These are phyloP conservation scores for Hypoxylon sp. DNA, from an alignment of 2,329 filamentous ascomycete genomes.

Conservation along the genomic window DNA sequence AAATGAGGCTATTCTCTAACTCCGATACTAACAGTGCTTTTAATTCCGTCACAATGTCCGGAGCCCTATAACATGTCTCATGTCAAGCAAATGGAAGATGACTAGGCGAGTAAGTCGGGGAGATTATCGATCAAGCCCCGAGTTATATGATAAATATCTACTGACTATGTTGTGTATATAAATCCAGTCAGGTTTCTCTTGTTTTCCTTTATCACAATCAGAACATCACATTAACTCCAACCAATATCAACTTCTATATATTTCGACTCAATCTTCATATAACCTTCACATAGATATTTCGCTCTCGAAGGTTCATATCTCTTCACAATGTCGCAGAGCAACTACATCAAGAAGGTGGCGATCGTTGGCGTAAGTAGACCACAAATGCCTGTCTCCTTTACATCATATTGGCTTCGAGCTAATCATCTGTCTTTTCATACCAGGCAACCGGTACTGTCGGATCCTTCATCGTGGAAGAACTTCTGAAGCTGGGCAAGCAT, in stretches of 20 bases:
- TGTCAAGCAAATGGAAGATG: not conserved
- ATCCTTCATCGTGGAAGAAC: conserved; percentile 56
- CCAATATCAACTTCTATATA: not conserved
- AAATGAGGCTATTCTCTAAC: conserved; percentile 15
- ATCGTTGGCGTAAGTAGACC: conserved; percentile 63
- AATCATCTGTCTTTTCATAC: conserved; percentile 14
- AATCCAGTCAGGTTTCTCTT: conserved; percentile 8
- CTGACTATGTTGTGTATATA: conserved; percentile 14
- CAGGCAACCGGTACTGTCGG: conserved; percentile 63
- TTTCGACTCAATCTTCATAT: not conserved
- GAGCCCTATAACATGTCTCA: not conserved
- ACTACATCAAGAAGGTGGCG: conserved; percentile 62
- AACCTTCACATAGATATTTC: not conserved
- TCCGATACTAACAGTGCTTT: not conserved
- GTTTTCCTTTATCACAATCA: not conserved
- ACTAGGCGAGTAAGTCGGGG: not conserved
- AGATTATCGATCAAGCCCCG: not conserved
- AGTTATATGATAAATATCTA: too few relatives aligned
- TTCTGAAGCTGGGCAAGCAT: conserved; percentile 65
- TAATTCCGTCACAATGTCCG: conserved; percentile 31
- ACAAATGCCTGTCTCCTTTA: too few relatives aligned
- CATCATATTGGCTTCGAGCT: conserved; percentile 7
- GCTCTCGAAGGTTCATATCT: not conserved
- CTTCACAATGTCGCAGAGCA: conserved; percentile 46
- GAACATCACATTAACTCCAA: conserved; percentile 1